A percentile compares a stretch with the other conserved stretches of the same genome.
phyloP scores from a whole-genome alignment of 805 yeast genomes.

The Candida pseudoglaebosa region DNA sequence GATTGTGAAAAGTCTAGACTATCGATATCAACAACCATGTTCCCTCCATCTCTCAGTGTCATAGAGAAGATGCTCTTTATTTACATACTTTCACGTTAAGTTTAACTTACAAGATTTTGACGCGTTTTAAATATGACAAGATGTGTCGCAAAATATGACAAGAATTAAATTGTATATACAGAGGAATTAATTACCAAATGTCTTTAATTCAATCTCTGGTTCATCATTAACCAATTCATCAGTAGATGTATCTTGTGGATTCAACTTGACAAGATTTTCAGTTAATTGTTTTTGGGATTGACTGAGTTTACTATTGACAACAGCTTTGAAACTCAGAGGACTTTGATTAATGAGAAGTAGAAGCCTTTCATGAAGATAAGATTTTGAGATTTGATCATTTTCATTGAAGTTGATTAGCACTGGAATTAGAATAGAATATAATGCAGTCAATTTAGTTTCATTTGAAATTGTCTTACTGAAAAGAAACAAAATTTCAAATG shows the following conservation, averaged over 20 bases:
- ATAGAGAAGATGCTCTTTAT: neutral
- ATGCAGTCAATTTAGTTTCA: slow-evolving; percentile 24
- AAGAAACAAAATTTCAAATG: slow-evolving; percentile 49
- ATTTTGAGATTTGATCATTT: slow-evolving; percentile 17
- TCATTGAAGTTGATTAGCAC: slow-evolving; percentile 28
- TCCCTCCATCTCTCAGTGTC: neutral
- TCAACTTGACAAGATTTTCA: slow-evolving; percentile 39
- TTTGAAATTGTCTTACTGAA: slow-evolving; percentile 35
- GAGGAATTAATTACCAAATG: slow-evolving; percentile 17
- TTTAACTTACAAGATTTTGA: too few species aligned
- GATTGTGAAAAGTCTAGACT: slow-evolving; percentile 5
- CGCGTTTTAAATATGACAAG: slow-evolving; percentile 1
- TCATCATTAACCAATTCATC: slow-evolving; percentile 7
- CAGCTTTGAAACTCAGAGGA: slow-evolving; percentile 46
- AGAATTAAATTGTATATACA: neutral
- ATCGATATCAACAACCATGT: neutral
- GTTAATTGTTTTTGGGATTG: slow-evolving; percentile 38
- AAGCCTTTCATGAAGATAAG: slow-evolving; percentile 45
- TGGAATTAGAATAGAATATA: slow-evolving; percentile 33
- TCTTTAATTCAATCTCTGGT: slow-evolving; percentile 19
- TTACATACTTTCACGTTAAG: neutral
- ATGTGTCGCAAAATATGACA: neutral
- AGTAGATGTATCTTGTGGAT: slow-evolving; percentile 1
- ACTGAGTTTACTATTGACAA: slow-evolving; percentile 36
- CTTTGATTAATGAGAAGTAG: slow-evolving; percentile 43